These are phyloP conservation scores for Paspalum vaginatum DNA, from an alignment of 176 grass and related monocot species.

Conservation along the genomic window DNA sequence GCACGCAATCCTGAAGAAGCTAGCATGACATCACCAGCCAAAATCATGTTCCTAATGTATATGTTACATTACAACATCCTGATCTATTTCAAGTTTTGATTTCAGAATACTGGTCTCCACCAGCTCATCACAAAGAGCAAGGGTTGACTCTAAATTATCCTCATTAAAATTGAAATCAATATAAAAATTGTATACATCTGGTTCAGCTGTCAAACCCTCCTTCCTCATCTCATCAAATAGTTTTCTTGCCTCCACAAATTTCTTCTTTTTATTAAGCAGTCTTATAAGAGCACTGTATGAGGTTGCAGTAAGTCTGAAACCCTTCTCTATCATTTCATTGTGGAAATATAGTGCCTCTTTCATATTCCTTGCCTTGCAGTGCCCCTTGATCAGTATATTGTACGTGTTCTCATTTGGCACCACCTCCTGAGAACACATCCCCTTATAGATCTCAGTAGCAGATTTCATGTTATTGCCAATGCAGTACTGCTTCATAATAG, in stretches of 20 bases:
- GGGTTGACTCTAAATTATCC: slow-evolving; percentile 66
- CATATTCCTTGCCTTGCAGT: slow-evolving; percentile 88
- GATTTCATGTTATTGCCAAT: slow-evolving; percentile 84
- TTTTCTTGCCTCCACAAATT: slow-evolving; percentile 65
- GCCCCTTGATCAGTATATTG: slow-evolving; percentile 90
- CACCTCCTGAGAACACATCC: slow-evolving; percentile 61
- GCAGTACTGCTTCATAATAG: slow-evolving; percentile 84
- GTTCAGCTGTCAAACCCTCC: slow-evolving; percentile 59
- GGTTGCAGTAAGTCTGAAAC: slow-evolving; percentile 67
- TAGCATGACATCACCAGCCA: slow-evolving; percentile 25
- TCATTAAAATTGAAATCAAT: slow-evolving; percentile 69
- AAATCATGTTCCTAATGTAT: slow-evolving; percentile 33
- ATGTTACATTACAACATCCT: slow-evolving; percentile 24
- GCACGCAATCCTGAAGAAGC: slow-evolving; percentile 32
- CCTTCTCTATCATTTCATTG: slow-evolving; percentile 73
- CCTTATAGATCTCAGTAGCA: slow-evolving; percentile 74
- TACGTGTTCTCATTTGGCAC: slow-evolving; percentile 81
- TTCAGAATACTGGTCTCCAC: slow-evolving; percentile 48
- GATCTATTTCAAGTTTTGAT: slow-evolving; percentile 39
- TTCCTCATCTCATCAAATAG: slow-evolving; percentile 90
- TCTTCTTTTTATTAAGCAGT: slow-evolving; percentile 85
- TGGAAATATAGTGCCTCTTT: slow-evolving; percentile 90
- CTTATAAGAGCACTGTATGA: slow-evolving; percentile 82
- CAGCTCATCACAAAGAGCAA: slow-evolving; percentile 82
- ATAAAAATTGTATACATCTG: slow-evolving; percentile 72